Evolutionary conservation across 352 stramenopile genomes (phyloP).

Genomic region (Phytopythium cucurbitacearum): DNA sequence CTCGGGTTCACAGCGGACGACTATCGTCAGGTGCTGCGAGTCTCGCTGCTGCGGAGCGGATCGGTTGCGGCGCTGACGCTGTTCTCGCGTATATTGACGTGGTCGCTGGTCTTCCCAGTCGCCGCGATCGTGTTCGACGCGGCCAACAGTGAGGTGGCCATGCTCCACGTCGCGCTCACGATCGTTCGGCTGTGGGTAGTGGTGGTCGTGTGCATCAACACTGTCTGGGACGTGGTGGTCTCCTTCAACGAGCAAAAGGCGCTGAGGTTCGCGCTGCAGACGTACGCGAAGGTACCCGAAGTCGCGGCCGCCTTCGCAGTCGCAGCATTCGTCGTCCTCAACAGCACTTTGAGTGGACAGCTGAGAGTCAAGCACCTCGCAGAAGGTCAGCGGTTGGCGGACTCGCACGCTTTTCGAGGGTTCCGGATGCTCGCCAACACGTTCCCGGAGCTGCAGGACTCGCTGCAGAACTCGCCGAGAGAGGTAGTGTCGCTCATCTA

Average conservation of each 20-base stretch:
- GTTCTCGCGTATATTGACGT: slow-evolving; percentile 38
- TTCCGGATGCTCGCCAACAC: slow-evolving; percentile 20
- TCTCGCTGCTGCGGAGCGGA: slow-evolving; percentile 32
- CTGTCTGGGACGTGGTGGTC: slow-evolving; percentile 29
- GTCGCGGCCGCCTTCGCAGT: slow-evolving; percentile 18
- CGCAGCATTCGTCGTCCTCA: slow-evolving; percentile 4
- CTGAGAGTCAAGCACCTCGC: not conserved
- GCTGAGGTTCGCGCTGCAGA: slow-evolving; percentile 17
- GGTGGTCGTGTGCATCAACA: slow-evolving; percentile 30
- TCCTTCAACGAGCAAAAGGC: slow-evolving; percentile 19
- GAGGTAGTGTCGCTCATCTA: slow-evolving; percentile 14
- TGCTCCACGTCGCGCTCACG: slow-evolving; percentile 27
- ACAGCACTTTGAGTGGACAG: slow-evolving; percentile 7
- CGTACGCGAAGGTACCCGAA: slow-evolving; percentile 28
- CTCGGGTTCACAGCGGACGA: slow-evolving; percentile 22
- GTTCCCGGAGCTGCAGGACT: slow-evolving; percentile 13
- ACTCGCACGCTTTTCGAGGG: slow-evolving; percentile 15
- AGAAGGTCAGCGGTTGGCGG: slow-evolving; percentile 16
- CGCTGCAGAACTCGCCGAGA: slow-evolving; percentile 10
- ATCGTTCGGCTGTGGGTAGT: slow-evolving; percentile 31
- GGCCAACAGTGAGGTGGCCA: slow-evolving; percentile 13
- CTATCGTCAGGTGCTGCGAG: slow-evolving; percentile 29
- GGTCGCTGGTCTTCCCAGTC: slow-evolving; percentile 41
- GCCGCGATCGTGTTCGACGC: slow-evolving; percentile 21
- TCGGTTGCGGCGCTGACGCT: slow-evolving; percentile 27